Percentiles rank a stretch among this genome's conserved stretches.
Conservation (phyloP, 495 filamentous ascomycete species). For the Neohortaea acidophila region DNA sequence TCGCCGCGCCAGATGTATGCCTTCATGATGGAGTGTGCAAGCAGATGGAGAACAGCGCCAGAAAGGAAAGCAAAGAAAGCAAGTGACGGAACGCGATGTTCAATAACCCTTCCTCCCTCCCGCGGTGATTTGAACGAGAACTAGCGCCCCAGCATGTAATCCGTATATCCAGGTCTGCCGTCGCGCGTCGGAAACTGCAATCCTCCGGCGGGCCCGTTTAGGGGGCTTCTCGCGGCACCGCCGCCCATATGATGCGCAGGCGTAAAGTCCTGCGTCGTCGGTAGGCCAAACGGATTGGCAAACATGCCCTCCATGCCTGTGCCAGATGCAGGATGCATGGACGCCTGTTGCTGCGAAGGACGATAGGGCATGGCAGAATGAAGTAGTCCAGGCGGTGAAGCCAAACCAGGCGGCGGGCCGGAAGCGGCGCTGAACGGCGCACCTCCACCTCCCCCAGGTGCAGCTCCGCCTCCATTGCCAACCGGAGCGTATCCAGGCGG, state of each 20-base stretch:
- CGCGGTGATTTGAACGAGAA: too few relatives aligned
- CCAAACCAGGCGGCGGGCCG: slow-evolving; percentile 14
- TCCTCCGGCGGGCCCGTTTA: slow-evolving; percentile 1
- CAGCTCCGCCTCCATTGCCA: too few relatives aligned
- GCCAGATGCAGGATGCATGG: too few relatives aligned
- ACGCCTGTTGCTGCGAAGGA: slow-evolving; percentile 1
- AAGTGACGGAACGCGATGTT: too few relatives aligned
- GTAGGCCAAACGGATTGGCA: slow-evolving; percentile 10
- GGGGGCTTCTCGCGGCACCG: neutral
- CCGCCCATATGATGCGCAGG: slow-evolving; percentile 5
- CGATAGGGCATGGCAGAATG: neutral
- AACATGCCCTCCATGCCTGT: slow-evolving; percentile 14
- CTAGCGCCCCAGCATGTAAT: slow-evolving; percentile 5
- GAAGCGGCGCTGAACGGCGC: slow-evolving; percentile 13
- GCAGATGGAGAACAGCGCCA: too few relatives aligned
- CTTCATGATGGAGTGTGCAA: too few relatives aligned
- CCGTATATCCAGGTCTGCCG: slow-evolving; percentile 1
- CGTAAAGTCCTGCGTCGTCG: slow-evolving; percentile 3
- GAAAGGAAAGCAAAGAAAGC: too few relatives aligned
- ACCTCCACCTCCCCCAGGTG: neutral
- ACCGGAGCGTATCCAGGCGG: too few relatives aligned
- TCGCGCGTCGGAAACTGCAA: slow-evolving; percentile 1
- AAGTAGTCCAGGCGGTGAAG: neutral
- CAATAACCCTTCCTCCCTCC: too few relatives aligned
- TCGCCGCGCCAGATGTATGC: too few relatives aligned